Evolutionary conservation across 2,329 filamentous ascomycete species (phyloP), one percentile per base, ranked within the genome.

Genomic region (Talaromyces sp.): DNA sequence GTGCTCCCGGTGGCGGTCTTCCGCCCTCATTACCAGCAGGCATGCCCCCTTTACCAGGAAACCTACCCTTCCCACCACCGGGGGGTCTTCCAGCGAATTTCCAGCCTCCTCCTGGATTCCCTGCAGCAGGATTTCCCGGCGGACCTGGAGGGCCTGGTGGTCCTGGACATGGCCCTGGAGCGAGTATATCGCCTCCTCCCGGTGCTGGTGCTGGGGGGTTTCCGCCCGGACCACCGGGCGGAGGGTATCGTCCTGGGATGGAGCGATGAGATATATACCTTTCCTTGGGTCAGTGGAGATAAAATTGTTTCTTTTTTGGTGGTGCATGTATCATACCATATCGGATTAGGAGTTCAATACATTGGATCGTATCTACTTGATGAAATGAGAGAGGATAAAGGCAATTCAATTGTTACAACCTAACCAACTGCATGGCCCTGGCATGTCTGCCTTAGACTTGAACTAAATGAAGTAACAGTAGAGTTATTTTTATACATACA

Each of bases 81-180:
- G 76, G 74, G 38, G 78, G 76, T 29, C 78, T 77, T 29, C 78
- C 79, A 5, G 80, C 79, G 27, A 80, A 78, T n/a, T 72, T 75
- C 64, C 72, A 83, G 67, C 79, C 81, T 38, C 72, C 74, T 31
- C 73, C 73, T 8, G 73, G 72, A 19, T 71, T 70, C 8, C 70
- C 73, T 3, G 74, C 76, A 69, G 36, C 70, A 67, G 53, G 68
- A 25, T 71, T 72, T 8, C 49, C 49, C 7, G 27, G 27, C 3
- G 43, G 43, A 5, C 45, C 11, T 45, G 74, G 73, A n/a, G n/a
- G n/a, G n/a, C n/a, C n/a, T n/a, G n/a, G n/a, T n/a, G n/a, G n/a
- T n/a, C n/a, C n/a, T 25, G 64, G 72, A 64, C 25, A 22, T 31
- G 29, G 38, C 15, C 58, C 63, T 58, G 53, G 40, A 15, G 10